Base-by-base conservation (phyloP, 1,139 yeast species). In the Geotrichum siamense region DNA sequence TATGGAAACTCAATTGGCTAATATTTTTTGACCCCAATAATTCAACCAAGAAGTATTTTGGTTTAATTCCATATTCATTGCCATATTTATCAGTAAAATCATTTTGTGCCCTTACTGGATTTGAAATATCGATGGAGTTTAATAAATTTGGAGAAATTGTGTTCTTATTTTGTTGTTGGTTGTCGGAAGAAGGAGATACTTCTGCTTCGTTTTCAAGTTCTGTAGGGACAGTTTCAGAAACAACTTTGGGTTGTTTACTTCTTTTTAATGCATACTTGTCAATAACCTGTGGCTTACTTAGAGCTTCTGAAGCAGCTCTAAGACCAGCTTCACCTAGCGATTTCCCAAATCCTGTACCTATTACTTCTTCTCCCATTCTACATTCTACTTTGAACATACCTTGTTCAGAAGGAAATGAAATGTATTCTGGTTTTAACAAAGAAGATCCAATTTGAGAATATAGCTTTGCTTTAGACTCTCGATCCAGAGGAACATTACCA, bases 391-490 rank as follows among this genome's bases (percentile, higher is more conserved):
- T 49, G 9, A 49, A 43, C 29, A 65, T 67, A 9, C 64, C 65
- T 6, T 9, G 16, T 2, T 71, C 66, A 1, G 83, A 80, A 45
- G 78, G 77, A 5, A 72, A 65, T 2, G 75, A 70, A n/a, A 70
- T 69, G 57, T 91, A 91, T 29, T 68, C 70, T 0, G 94, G 82
- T 31, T 78, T 79, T 48, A 73, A 64, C 3, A 76, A 72, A 0
- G 91, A 89, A 35, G 79, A 74, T 0, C 96, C 96, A 43, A 91
- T 78, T 41, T 82, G 67, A 1, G 89, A 78, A 57, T 91, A 89
- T 15, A 91, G 67, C 50, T 79, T 80, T 15, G 79, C 74, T 56
- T 91, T 91, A n/a, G 93, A 85, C 41, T 75, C 74, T 49, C 69
- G 72, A 53, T 79, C 71, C 5, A 74, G 59, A 8, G 70, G 54